These are phyloP conservation scores for Babesia ovata DNA, from an alignment of 169 alveolate genomes.

Conservation along the genomic window DNA sequence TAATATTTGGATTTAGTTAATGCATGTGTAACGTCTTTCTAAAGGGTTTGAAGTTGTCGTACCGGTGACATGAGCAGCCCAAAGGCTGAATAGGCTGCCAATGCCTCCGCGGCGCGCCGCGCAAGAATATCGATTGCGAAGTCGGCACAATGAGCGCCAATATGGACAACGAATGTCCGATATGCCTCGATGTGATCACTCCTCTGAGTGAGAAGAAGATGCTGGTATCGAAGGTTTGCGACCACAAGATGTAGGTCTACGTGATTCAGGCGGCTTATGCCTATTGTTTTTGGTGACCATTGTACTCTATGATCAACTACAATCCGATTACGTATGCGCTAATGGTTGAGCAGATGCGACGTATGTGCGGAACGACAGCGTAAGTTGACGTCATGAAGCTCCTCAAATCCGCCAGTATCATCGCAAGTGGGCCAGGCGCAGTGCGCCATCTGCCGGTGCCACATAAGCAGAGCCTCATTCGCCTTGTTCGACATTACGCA, in stretches of 20 bases:
- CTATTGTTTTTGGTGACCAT: neutral
- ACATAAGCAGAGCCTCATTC: slow-evolving; percentile 54
- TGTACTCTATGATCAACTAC: neutral
- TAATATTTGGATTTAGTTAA: neutral
- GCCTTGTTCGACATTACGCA: slow-evolving; percentile 54
- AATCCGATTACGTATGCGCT: neutral
- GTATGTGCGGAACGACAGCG: slow-evolving; percentile 68
- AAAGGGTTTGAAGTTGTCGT: neutral
- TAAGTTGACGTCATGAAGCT: neutral
- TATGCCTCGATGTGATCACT: slow-evolving; percentile 66
- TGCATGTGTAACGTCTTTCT: neutral
- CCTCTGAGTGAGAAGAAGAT: slow-evolving; percentile 65
- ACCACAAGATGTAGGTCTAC: slow-evolving; percentile 62
- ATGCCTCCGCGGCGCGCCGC: slow-evolving; percentile 10
- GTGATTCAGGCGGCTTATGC: neutral
- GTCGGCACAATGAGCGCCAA: neutral
- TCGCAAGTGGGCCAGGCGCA: slow-evolving; percentile 64
- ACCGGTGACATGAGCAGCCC: neutral
- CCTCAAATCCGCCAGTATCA: slow-evolving; percentile 9
- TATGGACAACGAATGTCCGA: slow-evolving; percentile 70
- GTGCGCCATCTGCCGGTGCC: slow-evolving; percentile 71
- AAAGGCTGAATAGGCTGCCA: neutral
- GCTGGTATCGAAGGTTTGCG: slow-evolving; percentile 62
- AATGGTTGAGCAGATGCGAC: slow-evolving; percentile 30
- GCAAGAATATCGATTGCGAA: neutral